These are phyloP conservation scores for Tuber magnatum DNA, from an alignment of 495 filamentous ascomycete genomes.

Conservation along the genomic window DNA sequence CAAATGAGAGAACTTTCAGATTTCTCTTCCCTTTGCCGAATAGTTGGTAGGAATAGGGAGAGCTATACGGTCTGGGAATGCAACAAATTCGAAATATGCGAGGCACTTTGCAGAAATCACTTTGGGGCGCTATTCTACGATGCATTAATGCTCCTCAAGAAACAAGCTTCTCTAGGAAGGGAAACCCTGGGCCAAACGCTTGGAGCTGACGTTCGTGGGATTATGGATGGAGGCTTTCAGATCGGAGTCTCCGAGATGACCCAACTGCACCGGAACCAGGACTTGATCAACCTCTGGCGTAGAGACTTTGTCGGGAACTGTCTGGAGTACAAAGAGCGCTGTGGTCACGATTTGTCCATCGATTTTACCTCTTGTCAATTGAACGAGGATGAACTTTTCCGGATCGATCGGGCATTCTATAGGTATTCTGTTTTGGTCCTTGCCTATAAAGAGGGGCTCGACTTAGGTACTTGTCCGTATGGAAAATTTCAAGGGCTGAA, in stretches of 20 bases:
- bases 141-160: conserved; percentile 4
- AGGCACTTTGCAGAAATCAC: neutral
- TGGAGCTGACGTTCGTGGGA: neutral
- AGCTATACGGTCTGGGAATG: neutral
- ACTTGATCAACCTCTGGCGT: neutral
- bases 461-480: neutral
- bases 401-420: neutral
- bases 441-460: neutral
- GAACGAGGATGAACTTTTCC: neutral
- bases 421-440: neutral
- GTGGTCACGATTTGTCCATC: neutral
- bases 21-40: neutral
- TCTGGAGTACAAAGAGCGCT: neutral
- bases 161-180: neutral
- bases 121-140: neutral
- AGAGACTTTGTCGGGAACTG: neutral
- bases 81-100: conserved; percentile 3
- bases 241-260: neutral
- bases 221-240: neutral
- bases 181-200: neutral
- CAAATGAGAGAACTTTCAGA: neutral
- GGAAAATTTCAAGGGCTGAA: neutral
- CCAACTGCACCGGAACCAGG: neutral
- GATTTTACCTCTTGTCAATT: neutral
- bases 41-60: neutral